These are phyloP conservation scores for Aspergillus jensenii DNA, from an alignment of 2,329 filamentous ascomycete species.

Conservation along the genomic window DNA sequence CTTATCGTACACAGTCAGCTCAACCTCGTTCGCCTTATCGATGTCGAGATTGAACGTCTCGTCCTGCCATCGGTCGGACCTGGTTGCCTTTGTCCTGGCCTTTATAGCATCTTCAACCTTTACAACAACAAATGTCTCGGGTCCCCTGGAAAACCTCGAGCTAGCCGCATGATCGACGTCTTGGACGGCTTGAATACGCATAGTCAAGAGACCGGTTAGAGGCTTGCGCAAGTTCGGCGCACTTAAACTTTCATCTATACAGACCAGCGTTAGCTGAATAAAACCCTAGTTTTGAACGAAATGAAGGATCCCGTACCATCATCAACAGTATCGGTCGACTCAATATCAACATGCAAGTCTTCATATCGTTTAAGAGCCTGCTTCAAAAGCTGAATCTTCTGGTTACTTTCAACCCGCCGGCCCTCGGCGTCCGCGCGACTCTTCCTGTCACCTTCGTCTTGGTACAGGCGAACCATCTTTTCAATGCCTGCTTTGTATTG, in stretches of 20 bases:
- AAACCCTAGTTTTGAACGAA: background rate
- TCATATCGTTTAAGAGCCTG: conserved; percentile 96
- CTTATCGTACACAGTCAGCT: conserved; percentile 97
- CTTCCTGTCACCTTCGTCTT: conserved; percentile 96
- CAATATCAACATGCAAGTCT: conserved; percentile 92
- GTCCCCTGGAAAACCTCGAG: conserved; percentile 81
- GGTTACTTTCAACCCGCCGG: conserved; percentile 88
- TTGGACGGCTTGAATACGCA: conserved; percentile 83
- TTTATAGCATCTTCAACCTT: conserved; percentile 96
- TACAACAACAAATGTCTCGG: conserved; percentile 92
- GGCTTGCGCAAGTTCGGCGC: conserved; percentile 93
- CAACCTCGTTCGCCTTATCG: conserved; percentile 97
- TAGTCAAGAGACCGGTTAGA: conserved; percentile 83
- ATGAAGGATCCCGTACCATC: conserved; percentile 64
- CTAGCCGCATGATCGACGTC: conserved; percentile 90
- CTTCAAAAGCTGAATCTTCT: conserved; percentile 94
- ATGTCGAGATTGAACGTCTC: conserved; percentile 91
- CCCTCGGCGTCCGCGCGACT: conserved; percentile 91
- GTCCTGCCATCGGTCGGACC: conserved; percentile 87
- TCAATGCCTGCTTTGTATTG: conserved; percentile 99
- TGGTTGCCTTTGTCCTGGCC: conserved; percentile 78
- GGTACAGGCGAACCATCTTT: conserved; percentile 97
- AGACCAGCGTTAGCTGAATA: conserved; percentile 24
- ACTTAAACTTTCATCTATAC: conserved; percentile 89
- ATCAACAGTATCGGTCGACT: conserved; percentile 72